These are phyloP conservation scores for Panus rudis DNA, from an alignment of 768 basidiomycete genomes.

Conservation along the genomic window DNA sequence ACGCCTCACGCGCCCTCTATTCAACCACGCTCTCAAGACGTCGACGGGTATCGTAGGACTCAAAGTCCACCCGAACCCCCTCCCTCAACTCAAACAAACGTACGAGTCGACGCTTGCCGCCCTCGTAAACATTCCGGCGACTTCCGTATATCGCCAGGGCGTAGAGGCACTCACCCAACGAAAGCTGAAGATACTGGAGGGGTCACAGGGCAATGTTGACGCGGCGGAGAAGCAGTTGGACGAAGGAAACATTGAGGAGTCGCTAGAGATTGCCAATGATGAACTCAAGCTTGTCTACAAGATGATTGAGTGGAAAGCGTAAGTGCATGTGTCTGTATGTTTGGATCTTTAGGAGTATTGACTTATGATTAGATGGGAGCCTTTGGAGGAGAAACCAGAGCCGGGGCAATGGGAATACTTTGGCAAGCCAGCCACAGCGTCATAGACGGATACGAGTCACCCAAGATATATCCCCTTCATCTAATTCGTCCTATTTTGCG, in stretches of 20 bases:
- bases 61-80: conserved; percentile 74
- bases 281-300: conserved; percentile 72
- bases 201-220: conserved; percentile 57
- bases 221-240: conserved; percentile 68
- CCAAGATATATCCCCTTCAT: too few species aligned
- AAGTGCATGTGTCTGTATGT: conserved; percentile 30
- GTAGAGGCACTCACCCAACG: conserved; percentile 78
- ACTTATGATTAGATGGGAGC: conserved; percentile 59
- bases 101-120: conserved; percentile 72
- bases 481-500: too few species aligned
- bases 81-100: conserved; percentile 67
- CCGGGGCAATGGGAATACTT: conserved; percentile 86
- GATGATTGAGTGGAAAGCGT: conserved; percentile 97
- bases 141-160: conserved; percentile 86
- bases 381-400: conserved; percentile 73
- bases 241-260: conserved; percentile 85
- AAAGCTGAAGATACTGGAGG: conserved; percentile 68
- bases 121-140: conserved; percentile 65
- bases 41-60: conserved; percentile 88
- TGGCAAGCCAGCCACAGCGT: conserved; percentile 43
- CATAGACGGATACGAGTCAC: too few species aligned
- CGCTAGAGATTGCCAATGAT: conserved; percentile 73
- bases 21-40: conserved; percentile 56
- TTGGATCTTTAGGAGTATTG: neutral
- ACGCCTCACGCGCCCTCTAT: conserved; percentile 66